Conservation (phyloP, 495 filamentous ascomycete genomes). For the Trichoderma reesei region DNA sequence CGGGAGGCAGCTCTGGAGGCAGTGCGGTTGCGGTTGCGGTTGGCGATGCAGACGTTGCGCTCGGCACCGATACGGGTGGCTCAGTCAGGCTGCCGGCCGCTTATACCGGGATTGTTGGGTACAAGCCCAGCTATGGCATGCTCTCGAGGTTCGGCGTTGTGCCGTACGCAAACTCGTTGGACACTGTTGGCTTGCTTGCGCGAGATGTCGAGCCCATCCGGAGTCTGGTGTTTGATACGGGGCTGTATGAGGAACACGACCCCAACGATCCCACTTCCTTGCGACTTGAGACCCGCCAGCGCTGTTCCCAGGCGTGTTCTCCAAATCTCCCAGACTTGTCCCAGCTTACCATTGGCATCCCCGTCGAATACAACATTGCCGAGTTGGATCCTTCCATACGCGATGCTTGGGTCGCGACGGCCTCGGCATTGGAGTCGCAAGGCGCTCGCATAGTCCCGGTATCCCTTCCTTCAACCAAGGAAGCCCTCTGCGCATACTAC, state of each 20-base stretch:
- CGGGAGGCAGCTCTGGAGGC: slow-evolving; percentile 89
- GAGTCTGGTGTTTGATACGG: slow-evolving; percentile 43
- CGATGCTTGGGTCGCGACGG: slow-evolving; percentile 53
- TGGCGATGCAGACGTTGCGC: slow-evolving; percentile 60
- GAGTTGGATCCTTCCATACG: slow-evolving; percentile 62
- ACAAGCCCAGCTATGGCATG: slow-evolving; percentile 70
- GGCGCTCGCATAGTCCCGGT: slow-evolving; percentile 65
- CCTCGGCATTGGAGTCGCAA: slow-evolving; percentile 43
- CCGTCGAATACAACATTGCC: slow-evolving; percentile 76
- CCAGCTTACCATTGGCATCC: slow-evolving; percentile 57
- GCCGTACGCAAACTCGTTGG: slow-evolving; percentile 89
- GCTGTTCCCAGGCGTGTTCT: slow-evolving; percentile 35
- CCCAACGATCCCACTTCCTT: slow-evolving; percentile 69
- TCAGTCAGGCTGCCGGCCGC: slow-evolving; percentile 87
- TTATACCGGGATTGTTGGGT: slow-evolving; percentile 79
- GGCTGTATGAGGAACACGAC: slow-evolving; percentile 48
- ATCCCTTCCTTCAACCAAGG: slow-evolving; percentile 73
- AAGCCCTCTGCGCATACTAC: slow-evolving; percentile 89
- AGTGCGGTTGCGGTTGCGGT: slow-evolving; percentile 79
- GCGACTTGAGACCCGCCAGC: slow-evolving; percentile 39
- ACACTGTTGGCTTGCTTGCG: slow-evolving; percentile 81
- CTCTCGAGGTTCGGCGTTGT: slow-evolving; percentile 81
- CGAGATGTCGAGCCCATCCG: slow-evolving; percentile 36
- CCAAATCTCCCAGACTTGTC: slow-evolving; percentile 19
- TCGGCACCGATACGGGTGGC: slow-evolving; percentile 93